Percentiles rank a stretch among this genome's conserved stretches.
Evolutionary conservation across 768 basidiomycete species (phyloP).

Genomic region (Trametes maxima): DNA sequence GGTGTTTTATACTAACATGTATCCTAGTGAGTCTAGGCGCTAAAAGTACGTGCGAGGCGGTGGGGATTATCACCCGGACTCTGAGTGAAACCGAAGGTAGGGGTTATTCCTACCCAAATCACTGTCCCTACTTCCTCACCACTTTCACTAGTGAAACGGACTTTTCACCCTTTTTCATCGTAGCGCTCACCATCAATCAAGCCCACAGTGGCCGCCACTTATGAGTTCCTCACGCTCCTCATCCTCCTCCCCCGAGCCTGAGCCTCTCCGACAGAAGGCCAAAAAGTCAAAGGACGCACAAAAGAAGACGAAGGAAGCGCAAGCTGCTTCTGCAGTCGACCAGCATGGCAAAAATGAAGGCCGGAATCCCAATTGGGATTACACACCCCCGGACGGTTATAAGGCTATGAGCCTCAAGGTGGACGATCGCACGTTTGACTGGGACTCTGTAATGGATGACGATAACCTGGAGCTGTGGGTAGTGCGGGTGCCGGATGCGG

Average conservation of each 20-base stretch:
- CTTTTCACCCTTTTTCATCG: too few relatives aligned
- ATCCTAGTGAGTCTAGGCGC: too few relatives aligned
- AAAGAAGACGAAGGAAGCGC: constrained; percentile 23
- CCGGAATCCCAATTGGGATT: constrained; percentile 57
- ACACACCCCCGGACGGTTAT: constrained; percentile 58
- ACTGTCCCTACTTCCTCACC: too few relatives aligned
- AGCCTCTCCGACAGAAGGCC: constrained; percentile 23
- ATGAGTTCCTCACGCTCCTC: constrained; percentile 19
- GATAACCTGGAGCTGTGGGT: constrained; percentile 69
- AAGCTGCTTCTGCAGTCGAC: constrained; percentile 19
- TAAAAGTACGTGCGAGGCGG: too few relatives aligned
- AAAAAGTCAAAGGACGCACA: constrained; percentile 33
- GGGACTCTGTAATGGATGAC: constrained; percentile 60
- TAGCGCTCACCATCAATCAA: too few relatives aligned
- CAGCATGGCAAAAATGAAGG: constrained; percentile 53
- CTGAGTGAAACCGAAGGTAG: too few relatives aligned
- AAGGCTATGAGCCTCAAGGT: constrained; percentile 47
- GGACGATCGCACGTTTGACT: constrained; percentile 59
- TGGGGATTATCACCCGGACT: too few relatives aligned
- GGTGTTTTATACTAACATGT: too few relatives aligned
- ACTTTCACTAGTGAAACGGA: too few relatives aligned
- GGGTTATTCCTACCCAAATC: too few relatives aligned
- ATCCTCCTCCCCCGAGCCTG: constrained; percentile 25
- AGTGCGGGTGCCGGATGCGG: constrained; percentile 67
- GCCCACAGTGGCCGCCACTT: constrained; percentile 1